Evolutionary conservation across 495 filamentous ascomycete species (phyloP).

Genomic region (Aspergillus sclerotiicarbonarius): DNA sequence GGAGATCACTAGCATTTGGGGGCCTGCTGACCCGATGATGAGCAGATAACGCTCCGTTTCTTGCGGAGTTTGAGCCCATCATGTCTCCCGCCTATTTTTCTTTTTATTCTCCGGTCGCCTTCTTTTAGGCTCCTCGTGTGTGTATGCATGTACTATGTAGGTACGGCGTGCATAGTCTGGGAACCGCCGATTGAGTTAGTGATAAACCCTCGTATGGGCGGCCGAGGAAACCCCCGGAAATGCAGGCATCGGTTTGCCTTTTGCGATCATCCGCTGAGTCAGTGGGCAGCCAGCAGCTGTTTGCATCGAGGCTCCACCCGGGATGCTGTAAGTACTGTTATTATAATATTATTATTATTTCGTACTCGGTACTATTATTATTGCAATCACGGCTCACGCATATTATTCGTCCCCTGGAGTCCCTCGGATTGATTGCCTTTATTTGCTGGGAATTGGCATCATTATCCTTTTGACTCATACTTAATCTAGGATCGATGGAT

Average conservation of each 20-base stretch:
- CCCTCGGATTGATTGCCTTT: not conserved
- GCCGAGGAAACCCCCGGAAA: too few relatives aligned
- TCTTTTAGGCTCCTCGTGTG: not conserved
- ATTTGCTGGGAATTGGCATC: not conserved
- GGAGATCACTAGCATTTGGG: not conserved
- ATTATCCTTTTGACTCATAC: not conserved
- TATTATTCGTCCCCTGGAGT: not conserved
- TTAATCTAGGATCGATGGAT: not conserved
- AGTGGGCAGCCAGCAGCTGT: not conserved
- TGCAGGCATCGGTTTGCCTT: not conserved
- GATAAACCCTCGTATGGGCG: not conserved
- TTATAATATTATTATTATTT: too few relatives aligned
- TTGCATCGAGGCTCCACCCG: not conserved
- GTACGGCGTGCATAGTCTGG: not conserved
- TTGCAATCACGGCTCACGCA: not conserved
- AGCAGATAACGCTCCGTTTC: not conserved
- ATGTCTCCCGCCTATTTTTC: not conserved
- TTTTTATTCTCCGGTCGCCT: not conserved
- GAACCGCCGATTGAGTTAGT: not conserved
- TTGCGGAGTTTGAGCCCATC: not conserved
- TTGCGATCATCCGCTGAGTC: not conserved
- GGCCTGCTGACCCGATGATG: not conserved
- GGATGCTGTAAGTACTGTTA: too few relatives aligned
- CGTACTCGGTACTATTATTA: not conserved
- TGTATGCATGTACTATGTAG: slow-evolving; percentile 5